Percentiles rank a stretch among this genome's conserved stretches.
Evolutionary conservation across 768 basidiomycete genomes (phyloP).

Genomic region (Calocybe cyanea): DNA sequence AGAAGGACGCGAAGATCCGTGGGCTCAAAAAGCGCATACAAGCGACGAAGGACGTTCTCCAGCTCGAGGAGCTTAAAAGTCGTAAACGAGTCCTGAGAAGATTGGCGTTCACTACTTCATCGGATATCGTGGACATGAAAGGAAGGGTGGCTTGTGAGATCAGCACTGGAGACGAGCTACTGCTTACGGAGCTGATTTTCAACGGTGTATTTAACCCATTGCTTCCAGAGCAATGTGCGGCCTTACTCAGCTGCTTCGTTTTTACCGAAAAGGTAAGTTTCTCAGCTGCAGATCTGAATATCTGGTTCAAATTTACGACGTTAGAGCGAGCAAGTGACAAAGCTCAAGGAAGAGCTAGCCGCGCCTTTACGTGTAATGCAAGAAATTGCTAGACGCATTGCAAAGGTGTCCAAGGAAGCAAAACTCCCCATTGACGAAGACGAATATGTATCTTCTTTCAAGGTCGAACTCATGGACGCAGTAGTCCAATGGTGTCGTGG

Average conservation of each 20-base stretch:
- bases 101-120: conserved; percentile 81
- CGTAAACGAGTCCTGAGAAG: conserved; percentile 92
- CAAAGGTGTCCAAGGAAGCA: conserved; percentile 93
- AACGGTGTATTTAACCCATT: conserved; percentile 93
- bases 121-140: conserved; percentile 97
- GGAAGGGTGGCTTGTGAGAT: conserved; percentile 99
- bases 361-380: conserved; percentile 93
- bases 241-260: conserved; percentile 95
- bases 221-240: conserved; percentile 88
- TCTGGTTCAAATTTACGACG: not conserved
- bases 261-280: conserved; percentile 85
- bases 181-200: conserved; percentile 96
- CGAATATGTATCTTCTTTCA: conserved; percentile 95
- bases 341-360: conserved; percentile 90
- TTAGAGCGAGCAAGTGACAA: conserved; percentile 82
- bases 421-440: conserved; percentile 88
- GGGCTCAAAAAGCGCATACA: conserved; percentile 82
- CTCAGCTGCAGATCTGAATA: not conserved
- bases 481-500: conserved; percentile 99
- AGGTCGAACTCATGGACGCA: conserved; percentile 97
- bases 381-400: conserved; percentile 91
- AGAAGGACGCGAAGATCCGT: conserved; percentile 64
- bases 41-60: conserved; percentile 87
- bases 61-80: conserved; percentile 94
- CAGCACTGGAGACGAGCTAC: conserved; percentile 92